Conservation (phyloP, 129 eudicot genomes). For the Helichrysum umbraculigerum region DNA sequence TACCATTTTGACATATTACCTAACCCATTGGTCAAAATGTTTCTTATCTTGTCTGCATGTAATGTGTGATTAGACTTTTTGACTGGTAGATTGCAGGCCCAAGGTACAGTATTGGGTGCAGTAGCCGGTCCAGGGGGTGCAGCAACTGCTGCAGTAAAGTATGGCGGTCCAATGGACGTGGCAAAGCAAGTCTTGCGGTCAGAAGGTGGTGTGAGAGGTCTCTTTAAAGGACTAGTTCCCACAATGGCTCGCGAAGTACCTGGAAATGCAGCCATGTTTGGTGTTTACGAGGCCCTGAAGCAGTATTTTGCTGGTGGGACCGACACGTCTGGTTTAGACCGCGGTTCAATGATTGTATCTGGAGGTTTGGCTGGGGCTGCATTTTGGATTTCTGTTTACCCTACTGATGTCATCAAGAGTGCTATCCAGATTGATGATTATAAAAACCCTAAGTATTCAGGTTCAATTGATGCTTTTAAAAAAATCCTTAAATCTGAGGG, state of each 20-base stretch:
- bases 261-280: conserved; percentile 92
- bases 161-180: conserved; percentile 86
- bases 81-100: conserved; percentile 83
- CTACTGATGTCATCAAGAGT: conserved; percentile 92
- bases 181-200: conserved; percentile 74
- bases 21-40: background rate
- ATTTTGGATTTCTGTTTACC: conserved; percentile 78
- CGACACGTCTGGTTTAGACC: conserved; percentile 72
- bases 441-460: conserved; percentile 73
- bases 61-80: background rate
- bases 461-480: conserved; percentile 69
- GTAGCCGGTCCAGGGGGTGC: conserved; percentile 44
- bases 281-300: conserved; percentile 80
- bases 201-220: conserved; percentile 76
- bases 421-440: conserved; percentile 85
- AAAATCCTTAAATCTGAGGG: conserved; percentile 78
- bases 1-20: background rate
- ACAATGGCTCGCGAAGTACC: conserved; percentile 95
- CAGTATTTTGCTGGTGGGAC: conserved; percentile 81
- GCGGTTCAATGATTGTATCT: conserved; percentile 74
- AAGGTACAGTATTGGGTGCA: conserved; percentile 51
- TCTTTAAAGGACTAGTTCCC: conserved; percentile 80
- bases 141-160: conserved; percentile 51
- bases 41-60: background rate
- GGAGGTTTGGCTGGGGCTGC: conserved; percentile 88